Percentiles rank a stretch among this genome's conserved stretches.
Evolutionary conservation across 1,284 basidiomycete genomes (phyloP).

Genomic region (Athelia sp.): DNA sequence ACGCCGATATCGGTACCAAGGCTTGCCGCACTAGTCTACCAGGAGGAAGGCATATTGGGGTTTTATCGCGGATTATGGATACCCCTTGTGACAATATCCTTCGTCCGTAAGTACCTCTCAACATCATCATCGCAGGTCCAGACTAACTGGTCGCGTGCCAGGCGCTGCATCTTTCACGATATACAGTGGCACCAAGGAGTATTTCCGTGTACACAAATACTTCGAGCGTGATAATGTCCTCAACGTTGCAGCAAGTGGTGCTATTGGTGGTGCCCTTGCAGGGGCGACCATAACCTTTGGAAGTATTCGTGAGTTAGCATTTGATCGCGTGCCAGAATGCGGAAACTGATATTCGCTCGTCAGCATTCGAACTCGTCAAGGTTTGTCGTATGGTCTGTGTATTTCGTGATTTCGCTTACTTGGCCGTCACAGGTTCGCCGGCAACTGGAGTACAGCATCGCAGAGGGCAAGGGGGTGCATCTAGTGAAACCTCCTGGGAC

Average conservation of each 20-base stretch:
- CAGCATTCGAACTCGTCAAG: slow-evolving; percentile 95
- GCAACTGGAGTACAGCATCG: slow-evolving; percentile 93
- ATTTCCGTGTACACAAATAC: slow-evolving; percentile 59
- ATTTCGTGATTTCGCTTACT: not conserved
- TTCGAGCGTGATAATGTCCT: slow-evolving; percentile 54
- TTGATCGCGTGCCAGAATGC: slow-evolving; percentile 5
- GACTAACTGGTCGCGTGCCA: slow-evolving; percentile 23
- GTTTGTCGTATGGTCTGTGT: slow-evolving; percentile 34
- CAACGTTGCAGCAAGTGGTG: slow-evolving; percentile 73
- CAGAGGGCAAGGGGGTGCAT: slow-evolving; percentile 66
- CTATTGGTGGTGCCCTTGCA: slow-evolving; percentile 76
- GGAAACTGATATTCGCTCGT: not conserved
- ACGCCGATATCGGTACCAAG: slow-evolving; percentile 69
- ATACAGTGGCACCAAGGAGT: slow-evolving; percentile 85
- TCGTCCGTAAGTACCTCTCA: slow-evolving; percentile 69
- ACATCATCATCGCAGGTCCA: slow-evolving; percentile 7
- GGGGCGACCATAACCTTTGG: slow-evolving; percentile 80
- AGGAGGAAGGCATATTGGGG: slow-evolving; percentile 88
- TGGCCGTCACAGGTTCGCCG: slow-evolving; percentile 61
- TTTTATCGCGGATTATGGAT: slow-evolving; percentile 92
- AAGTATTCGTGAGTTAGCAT: slow-evolving; percentile 68
- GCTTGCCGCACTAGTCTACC: slow-evolving; percentile 72
- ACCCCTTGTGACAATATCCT: slow-evolving; percentile 93
- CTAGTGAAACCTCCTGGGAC: slow-evolving; percentile 70
- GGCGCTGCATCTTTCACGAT: slow-evolving; percentile 91